These are phyloP conservation scores for Saccharomyces paradoxus DNA, from an alignment of 805 yeast species.

Conservation along the genomic window DNA sequence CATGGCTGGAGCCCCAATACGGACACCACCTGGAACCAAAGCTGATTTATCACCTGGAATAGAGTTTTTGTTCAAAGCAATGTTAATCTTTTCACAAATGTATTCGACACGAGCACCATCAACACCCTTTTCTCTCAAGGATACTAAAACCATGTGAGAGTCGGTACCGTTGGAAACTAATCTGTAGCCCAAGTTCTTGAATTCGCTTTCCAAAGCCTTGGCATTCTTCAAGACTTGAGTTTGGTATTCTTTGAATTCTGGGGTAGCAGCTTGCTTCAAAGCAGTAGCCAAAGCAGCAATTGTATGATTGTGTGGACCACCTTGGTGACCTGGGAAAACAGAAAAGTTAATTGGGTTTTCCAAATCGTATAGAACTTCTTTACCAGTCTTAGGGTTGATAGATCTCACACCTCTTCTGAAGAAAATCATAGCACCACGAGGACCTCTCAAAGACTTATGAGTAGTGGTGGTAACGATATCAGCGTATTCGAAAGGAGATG, in stretches of 20 bases:
- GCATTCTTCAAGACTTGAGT: slow-evolving; percentile 83
- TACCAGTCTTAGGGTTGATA: slow-evolving; percentile 80
- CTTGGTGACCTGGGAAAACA: slow-evolving; percentile 99
- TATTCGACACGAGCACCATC: slow-evolving; percentile 98
- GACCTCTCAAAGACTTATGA: slow-evolving; percentile 97
- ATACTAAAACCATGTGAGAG: slow-evolving; percentile 90
- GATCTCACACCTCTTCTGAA: slow-evolving; percentile 93
- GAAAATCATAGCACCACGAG: slow-evolving; percentile 99
- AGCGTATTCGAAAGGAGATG: slow-evolving; percentile 93
- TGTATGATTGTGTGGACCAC: slow-evolving; percentile 99
- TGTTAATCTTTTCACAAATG: slow-evolving; percentile 86
- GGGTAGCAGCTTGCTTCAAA: slow-evolving; percentile 83
- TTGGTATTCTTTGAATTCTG: slow-evolving; percentile 89
- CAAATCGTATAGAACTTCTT: slow-evolving; percentile 82
- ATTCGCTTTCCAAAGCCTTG: slow-evolving; percentile 66
- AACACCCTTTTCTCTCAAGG: slow-evolving; percentile 78
- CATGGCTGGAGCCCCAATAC: slow-evolving; percentile 99
- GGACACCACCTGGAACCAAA: slow-evolving; percentile 91
- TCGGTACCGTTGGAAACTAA: slow-evolving; percentile 94
- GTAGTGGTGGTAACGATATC: slow-evolving; percentile 98
- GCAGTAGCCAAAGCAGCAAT: slow-evolving; percentile 97
- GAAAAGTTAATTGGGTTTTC: slow-evolving; percentile 95
- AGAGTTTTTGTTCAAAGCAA: slow-evolving; percentile 94
- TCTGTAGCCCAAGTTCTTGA: slow-evolving; percentile 63
- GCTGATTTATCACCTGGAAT: slow-evolving; percentile 98